Evolutionary conservation across 305 asterid genomes (phyloP).

Genomic region (Monarda citriodora): DNA sequence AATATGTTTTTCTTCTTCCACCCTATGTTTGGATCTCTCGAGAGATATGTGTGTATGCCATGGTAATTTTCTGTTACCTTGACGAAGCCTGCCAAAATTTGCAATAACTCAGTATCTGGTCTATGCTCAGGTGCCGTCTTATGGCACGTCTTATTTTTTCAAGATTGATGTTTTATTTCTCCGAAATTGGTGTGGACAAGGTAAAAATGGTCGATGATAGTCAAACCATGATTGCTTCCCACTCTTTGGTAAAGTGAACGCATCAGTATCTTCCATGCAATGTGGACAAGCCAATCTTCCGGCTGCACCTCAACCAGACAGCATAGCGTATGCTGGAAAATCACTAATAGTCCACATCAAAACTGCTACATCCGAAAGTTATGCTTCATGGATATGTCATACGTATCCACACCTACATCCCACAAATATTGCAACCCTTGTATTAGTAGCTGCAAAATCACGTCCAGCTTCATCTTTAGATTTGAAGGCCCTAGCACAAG

Average conservation of each 20-base stretch:
- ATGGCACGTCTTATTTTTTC: background rate
- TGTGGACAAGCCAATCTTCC: background rate
- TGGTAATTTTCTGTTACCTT: background rate
- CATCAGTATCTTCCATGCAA: background rate
- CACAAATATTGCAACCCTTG: background rate
- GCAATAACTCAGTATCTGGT: background rate
- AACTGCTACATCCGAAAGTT: background rate
- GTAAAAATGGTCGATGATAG: background rate
- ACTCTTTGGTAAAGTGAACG: background rate
- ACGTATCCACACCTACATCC: background rate
- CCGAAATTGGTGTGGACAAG: background rate
- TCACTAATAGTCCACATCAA: slow-evolving; percentile 6
- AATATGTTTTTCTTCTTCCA: background rate
- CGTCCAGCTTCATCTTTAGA: background rate
- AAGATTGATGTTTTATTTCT: background rate
- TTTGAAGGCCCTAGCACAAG: background rate
- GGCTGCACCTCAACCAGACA: background rate
- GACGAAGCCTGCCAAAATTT: background rate
- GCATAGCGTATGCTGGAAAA: background rate
- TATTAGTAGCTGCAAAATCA: background rate
- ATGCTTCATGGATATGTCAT: background rate
- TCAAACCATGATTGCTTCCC: slow-evolving; percentile 5
- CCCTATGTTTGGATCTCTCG: background rate
- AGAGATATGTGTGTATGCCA: background rate
- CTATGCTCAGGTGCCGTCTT: background rate